Evolutionary conservation across 208 protist genomes (phyloP).

Genomic region (Trypanosoma melophagium): DNA sequence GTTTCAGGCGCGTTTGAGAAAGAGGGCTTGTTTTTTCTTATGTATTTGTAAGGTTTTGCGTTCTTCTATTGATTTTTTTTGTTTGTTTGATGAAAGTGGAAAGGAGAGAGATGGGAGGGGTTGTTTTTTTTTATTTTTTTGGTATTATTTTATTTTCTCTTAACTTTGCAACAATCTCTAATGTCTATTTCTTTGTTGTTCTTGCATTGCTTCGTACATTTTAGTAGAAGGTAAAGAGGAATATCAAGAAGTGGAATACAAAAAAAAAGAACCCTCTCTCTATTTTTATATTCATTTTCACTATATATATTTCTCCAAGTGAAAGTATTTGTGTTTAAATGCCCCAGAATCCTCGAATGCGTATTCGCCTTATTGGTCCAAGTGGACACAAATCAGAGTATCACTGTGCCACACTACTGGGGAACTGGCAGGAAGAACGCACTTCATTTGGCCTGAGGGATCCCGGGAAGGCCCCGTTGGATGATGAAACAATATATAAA

Average conservation of each 20-base stretch:
- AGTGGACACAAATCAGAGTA: constrained; percentile 71
- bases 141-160: not conserved
- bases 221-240: too few relatives aligned
- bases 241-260: too few relatives aligned
- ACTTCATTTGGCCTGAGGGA: constrained; percentile 35
- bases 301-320: too few relatives aligned
- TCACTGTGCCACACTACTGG: constrained; percentile 81
- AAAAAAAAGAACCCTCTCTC: not conserved
- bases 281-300: constrained; percentile 7
- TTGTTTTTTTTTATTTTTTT: not conserved
- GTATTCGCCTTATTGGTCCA: constrained; percentile 30
- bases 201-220: not conserved
- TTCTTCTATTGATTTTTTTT: not conserved
- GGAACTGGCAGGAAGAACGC: constrained; percentile 89
- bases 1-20: too few relatives aligned
- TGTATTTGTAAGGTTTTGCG: not conserved
- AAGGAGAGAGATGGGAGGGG: not conserved
- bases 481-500: constrained; percentile 51
- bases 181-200: constrained; percentile 7
- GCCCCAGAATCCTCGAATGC: constrained; percentile 14
- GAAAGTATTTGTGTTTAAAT: too few relatives aligned
- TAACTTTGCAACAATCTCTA: not conserved
- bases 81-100: not conserved
- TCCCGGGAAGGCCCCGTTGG: constrained; percentile 21
- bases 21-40: too few relatives aligned